Conservation (phyloP, 2,329 filamentous ascomycete genomes). For the Colletotrichum trifolii region DNA sequence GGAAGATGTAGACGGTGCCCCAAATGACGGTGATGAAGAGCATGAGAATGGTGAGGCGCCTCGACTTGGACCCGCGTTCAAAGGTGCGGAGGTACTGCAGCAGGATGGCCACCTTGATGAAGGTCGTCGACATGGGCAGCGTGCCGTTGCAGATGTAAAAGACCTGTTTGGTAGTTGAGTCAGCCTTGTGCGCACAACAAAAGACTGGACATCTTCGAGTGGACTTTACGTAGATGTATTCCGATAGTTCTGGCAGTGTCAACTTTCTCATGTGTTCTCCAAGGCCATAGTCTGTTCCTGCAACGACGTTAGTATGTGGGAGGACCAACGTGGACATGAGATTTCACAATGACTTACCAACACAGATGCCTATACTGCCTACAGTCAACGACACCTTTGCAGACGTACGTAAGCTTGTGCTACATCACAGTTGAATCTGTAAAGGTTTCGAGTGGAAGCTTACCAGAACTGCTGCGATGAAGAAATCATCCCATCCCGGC, state of each 20-base stretch:
- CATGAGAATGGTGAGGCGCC: constrained; percentile 36
- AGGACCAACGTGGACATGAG: not conserved
- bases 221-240: constrained; percentile 18
- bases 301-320: not conserved
- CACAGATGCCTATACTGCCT: constrained; percentile 12
- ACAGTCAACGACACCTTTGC: constrained; percentile 18
- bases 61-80: constrained; percentile 29
- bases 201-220: fast-evolving
- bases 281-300: constrained; percentile 11
- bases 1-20: constrained; percentile 44
- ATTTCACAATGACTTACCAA: not conserved
- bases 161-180: constrained; percentile 1
- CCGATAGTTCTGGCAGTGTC: not conserved
- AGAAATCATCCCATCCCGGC: constrained; percentile 38
- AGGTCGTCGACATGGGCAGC: constrained; percentile 35
- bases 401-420: not conserved
- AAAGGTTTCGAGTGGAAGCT: not conserved
- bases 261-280: constrained; percentile 18
- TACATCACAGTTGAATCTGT: fast-evolving
- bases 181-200: not conserved
- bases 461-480: constrained; percentile 33
- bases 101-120: constrained; percentile 39
- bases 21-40: constrained; percentile 43
- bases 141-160: constrained; percentile 38
- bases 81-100: constrained; percentile 39